Base-by-base conservation (phyloP, 2,329 filamentous ascomycete genomes). In the Chrysoporthe deuterocubensis region DNA sequence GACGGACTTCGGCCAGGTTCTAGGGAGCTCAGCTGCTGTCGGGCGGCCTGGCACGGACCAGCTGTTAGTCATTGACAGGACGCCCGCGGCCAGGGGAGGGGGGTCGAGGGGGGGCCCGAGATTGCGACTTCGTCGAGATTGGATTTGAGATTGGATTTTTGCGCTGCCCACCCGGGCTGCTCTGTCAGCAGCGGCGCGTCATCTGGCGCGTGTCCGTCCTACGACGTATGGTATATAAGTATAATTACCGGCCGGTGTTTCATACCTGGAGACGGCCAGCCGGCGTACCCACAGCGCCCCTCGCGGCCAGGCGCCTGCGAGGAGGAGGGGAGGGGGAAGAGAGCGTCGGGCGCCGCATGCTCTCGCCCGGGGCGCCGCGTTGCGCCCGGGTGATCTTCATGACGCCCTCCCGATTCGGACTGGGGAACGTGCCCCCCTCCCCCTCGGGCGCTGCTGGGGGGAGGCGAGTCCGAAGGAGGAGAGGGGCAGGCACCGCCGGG, bases 121-220 rank as follows among this genome's bases (percentile, higher is more conserved):
- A 57, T 57, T 57, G 54, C 32, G 34, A 32, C 50, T 26, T 54
- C 21, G 13, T 32, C 21, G 50, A 54, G 50, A 54, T 54, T 54
- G 50, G 50, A 54, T 34, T 54, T 16, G 50, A 54, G 50, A 54
- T 54, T 54, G 26, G 21, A 54, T 16, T 14, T 16, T 7, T 1
- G 11, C 9, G 14, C 11, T 13, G 7, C 21, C 50, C 26, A n/a
- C 32, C 13, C 16, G 8, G 11, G 44, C 44, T 48, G 44, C 18
- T n/a, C 44, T n/a, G 18, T n/a, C 16, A n/a, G 18, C 18, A 48
- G 16, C 4, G 44, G 18, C 16, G 18, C 9, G 6, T 7, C 46
- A 50, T 21, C 26, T 54, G 21, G 37, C 37, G 26, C 26, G 26
- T 26, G 26, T 26, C 26, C 26, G 26, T 26, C 26, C 26, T 26